A percentile compares a stretch with the other conserved stretches of the same genome.
These are phyloP conservation scores for Agarophyton chilense DNA, from an alignment of 23 red algal species.

Conservation along the genomic window DNA sequence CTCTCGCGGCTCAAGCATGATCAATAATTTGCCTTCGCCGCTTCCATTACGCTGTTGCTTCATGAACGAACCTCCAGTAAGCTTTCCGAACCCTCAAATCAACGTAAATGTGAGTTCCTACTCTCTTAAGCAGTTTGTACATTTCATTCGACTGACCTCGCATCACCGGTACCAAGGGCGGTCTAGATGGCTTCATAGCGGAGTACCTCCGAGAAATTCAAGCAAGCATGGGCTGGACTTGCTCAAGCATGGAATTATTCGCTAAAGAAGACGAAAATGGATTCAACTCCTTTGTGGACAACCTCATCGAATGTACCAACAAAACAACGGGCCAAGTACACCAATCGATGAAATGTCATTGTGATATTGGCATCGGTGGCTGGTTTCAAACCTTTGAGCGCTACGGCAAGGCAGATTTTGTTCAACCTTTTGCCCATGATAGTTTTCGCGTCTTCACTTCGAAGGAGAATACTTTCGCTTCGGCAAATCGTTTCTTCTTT, in stretches of 20 bases:
- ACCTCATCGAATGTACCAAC: background rate
- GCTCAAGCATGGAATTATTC: background rate
- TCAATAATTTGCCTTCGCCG: no score
- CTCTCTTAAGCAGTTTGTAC: no score
- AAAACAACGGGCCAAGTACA: background rate
- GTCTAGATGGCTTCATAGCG: background rate
- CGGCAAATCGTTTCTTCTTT: slow-evolving; percentile 11
- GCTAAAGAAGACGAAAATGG: background rate
- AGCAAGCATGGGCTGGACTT: background rate
- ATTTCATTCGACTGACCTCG: no score
- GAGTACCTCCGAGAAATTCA: background rate
- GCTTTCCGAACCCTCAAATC: background rate
- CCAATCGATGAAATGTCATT: background rate
- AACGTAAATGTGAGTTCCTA: background rate
- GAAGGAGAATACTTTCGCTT: background rate
- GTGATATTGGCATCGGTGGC: slow-evolving; percentile 40
- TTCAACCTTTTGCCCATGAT: slow-evolving; percentile 17
- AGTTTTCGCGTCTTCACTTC: background rate
- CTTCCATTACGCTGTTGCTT: background rate
- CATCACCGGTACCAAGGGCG: background rate
- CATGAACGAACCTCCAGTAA: background rate
- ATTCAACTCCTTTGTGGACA: background rate
- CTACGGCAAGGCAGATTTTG: background rate
- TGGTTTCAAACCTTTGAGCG: slow-evolving; percentile 1
- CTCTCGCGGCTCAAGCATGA: no score